These are phyloP conservation scores for Colletotrichum lentis DNA, from an alignment of 2,329 filamentous ascomycete genomes.

Conservation along the genomic window DNA sequence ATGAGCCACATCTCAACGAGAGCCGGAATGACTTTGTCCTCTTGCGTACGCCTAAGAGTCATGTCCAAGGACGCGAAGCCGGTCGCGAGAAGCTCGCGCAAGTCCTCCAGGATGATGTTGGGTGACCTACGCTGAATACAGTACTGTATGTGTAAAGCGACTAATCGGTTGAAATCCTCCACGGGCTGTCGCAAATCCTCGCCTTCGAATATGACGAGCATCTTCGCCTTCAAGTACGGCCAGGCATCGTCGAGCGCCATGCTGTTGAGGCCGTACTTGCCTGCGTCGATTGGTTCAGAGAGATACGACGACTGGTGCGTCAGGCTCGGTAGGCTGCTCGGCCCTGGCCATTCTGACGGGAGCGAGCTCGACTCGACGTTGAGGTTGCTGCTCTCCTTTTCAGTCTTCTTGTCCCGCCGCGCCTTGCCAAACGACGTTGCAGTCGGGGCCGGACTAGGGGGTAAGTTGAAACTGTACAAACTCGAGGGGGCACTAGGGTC, in stretches of 20 bases:
- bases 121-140: conserved; percentile 78
- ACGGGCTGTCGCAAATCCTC: conserved; percentile 82
- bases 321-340: conserved; percentile 60
- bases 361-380: conserved; percentile 60
- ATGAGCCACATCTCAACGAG: conserved; percentile 95
- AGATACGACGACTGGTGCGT: conserved; percentile 56
- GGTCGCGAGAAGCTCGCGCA: conserved; percentile 77
- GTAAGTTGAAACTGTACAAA: conserved; percentile 80
- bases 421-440: conserved; percentile 78
- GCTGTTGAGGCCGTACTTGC: conserved; percentile 70
- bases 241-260: conserved; percentile 82
- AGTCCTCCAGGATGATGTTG: conserved; percentile 76
- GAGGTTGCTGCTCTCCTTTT: conserved; percentile 62
- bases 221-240: conserved; percentile 79
- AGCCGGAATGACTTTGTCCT: conserved; percentile 88
- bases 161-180: conserved; percentile 83
- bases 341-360: conserved; percentile 60
- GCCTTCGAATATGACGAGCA: conserved; percentile 81
- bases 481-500: conserved; percentile 79
- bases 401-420: conserved; percentile 86
- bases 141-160: conserved; percentile 79
- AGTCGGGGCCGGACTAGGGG: conserved; percentile 73
- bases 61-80: conserved; percentile 89
- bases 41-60: conserved; percentile 77
- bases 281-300: conserved; percentile 61